Percentiles rank a stretch among this genome's conserved stretches.
Evolutionary conservation across 306 rosid species (phyloP).

Genomic region (Oxytropis ochrocephala): DNA sequence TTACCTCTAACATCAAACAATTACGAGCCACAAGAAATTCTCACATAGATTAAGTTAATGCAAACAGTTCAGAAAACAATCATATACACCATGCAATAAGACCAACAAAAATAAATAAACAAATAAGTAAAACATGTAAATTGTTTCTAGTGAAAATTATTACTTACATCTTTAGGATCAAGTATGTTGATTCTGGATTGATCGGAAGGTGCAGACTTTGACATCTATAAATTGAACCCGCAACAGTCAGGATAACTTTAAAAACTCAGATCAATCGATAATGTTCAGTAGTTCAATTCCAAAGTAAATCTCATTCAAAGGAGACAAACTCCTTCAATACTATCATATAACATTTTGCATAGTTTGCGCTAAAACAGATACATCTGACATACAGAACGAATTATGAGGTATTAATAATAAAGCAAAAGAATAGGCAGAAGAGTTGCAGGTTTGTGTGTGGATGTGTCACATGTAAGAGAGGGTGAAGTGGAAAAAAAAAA

Average conservation of each 20-base stretch:
- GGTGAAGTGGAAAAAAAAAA: constrained; percentile 19
- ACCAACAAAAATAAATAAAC: not conserved
- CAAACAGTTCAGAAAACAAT: not conserved
- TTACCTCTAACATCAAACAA: not conserved
- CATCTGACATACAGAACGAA: not conserved
- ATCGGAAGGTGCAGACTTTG: constrained; percentile 96
- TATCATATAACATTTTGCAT: not conserved
- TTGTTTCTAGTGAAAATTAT: not conserved
- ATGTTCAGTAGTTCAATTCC: constrained; percentile 10
- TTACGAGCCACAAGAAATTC: constrained; percentile 4
- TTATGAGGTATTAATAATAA: not conserved
- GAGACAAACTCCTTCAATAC: not conserved
- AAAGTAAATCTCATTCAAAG: not conserved
- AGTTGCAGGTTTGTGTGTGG: not conserved
- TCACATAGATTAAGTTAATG: not conserved
- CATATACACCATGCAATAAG: not conserved
- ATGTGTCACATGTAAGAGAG: not conserved
- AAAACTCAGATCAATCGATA: not conserved
- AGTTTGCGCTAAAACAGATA: constrained; percentile 5
- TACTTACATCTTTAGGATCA: constrained; percentile 86
- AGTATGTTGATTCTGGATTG: constrained; percentile 94
- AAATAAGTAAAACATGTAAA: not conserved
- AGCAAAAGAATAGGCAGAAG: not conserved
- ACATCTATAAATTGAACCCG: constrained; percentile 62
- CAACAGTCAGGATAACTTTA: constrained; percentile 18